phyloP scores from a whole-genome alignment of 306 rosid species.

The Citrullus amarus region DNA sequence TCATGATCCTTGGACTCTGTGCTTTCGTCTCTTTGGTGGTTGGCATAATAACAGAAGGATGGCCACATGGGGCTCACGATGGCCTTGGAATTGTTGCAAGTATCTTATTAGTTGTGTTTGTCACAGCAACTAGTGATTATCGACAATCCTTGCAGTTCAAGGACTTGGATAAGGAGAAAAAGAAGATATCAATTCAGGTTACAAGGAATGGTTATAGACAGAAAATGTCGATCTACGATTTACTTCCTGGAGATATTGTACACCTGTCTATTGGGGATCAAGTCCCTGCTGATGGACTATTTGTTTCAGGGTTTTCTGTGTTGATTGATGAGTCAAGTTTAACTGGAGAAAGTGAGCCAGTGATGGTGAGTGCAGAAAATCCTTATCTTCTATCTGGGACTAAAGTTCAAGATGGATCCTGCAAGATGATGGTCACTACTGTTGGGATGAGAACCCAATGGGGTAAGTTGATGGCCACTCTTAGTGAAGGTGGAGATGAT shows the following conservation, averaged over 20 bases:
- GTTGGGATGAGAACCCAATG: constrained; percentile 99
- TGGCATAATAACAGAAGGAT: constrained; percentile 79
- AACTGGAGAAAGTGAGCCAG: constrained; percentile 95
- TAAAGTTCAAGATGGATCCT: constrained; percentile 88
- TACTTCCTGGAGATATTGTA: constrained; percentile 91
- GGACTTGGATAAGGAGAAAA: constrained; percentile 95
- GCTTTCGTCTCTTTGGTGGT: constrained; percentile 74
- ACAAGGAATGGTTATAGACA: constrained; percentile 82
- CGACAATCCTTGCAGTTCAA: constrained; percentile 86
- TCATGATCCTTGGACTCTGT: constrained; percentile 83
- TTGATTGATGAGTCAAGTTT: constrained; percentile 83
- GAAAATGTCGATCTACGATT: constrained; percentile 81
- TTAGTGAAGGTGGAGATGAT: constrained; percentile 92
- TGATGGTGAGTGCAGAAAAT: constrained; percentile 48
- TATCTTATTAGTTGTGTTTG: constrained; percentile 81
- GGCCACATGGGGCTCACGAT: constrained; percentile 93
- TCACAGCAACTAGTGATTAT: constrained; percentile 91
- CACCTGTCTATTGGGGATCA: constrained; percentile 85
- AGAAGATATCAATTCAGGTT: constrained; percentile 80
- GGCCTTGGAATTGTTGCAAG: constrained; percentile 97
- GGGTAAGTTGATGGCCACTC: constrained; percentile 97
- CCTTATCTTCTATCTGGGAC: constrained; percentile 95
- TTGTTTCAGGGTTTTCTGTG: constrained; percentile 77
- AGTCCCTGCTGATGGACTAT: constrained; percentile 90
- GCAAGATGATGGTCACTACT: constrained; percentile 82